These are phyloP conservation scores for Gracilaria gracilis DNA, from an alignment of 23 red algal genomes.

Conservation along the genomic window DNA sequence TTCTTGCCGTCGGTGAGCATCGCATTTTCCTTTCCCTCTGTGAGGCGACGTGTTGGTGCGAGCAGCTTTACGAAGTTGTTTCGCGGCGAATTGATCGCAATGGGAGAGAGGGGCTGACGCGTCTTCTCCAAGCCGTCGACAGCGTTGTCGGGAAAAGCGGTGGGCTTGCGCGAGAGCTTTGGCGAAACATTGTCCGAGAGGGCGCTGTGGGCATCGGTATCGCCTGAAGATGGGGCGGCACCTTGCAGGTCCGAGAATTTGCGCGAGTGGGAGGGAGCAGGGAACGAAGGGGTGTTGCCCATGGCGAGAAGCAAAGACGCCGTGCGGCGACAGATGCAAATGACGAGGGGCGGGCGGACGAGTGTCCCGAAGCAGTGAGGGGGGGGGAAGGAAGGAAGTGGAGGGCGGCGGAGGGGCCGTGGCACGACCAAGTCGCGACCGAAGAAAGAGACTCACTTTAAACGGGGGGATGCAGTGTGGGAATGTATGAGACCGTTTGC, in stretches of 20 bases:
- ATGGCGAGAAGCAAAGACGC: neutral
- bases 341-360: neutral
- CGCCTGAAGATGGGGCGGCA: neutral
- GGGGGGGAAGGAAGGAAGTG: neutral
- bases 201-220: conserved; percentile 1
- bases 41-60: conserved; percentile 36
- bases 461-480: neutral
- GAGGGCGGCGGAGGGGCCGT: neutral
- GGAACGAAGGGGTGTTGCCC: conserved; percentile 52
- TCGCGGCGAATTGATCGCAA: neutral
- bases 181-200: conserved; percentile 22
- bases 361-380: neutral
- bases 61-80: conserved; percentile 55
- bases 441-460: neutral
- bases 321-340: neutral
- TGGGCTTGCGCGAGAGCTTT: neutral
- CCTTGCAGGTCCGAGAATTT: conserved; percentile 23
- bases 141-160: neutral
- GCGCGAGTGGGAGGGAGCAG: neutral
- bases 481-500: conserved; percentile 32
- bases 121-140: neutral
- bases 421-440: no score
- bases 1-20: neutral
- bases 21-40: conserved; percentile 47
- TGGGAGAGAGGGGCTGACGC: neutral